Base-by-base conservation (phyloP, 192 early-diverging fungal species). In the Diversispora eburnea region DNA sequence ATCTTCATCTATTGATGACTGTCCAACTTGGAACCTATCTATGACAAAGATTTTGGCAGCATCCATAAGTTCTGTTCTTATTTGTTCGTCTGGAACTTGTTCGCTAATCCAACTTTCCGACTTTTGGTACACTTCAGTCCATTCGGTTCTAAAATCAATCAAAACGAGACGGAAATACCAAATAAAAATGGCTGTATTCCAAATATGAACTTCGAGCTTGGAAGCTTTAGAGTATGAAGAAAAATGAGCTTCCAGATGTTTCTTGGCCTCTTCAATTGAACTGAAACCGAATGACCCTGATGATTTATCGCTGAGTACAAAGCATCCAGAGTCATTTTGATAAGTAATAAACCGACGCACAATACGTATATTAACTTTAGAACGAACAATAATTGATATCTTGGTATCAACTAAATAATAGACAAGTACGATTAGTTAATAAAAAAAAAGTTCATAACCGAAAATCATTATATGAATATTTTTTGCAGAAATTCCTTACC, bases 91-190 rank as follows among this genome's bases (percentile, higher is more conserved):
- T 48, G 46, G 59, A 5, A 72, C 47, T 33, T 72, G 55, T 49
- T 58, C 57, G 43, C 20, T 39, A 13, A 72, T 9, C 70, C 70
- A 72, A 9, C 4, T 61, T 13, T n/a, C 5, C 20, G 70, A 15
- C 9, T 61, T 72, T 48, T 43, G 6, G 20, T 72, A 72, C 47
- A 25, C 41, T 17, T 72, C 20, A 15, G 41, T 58, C 70, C 70
- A 72, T 60, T 72, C 70, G 1, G 4, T n/a, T 20, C 70, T 22
- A 48, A 55, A 49, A 47, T 72, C 70, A 8, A 72, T 58, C 6
- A 58, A 45, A 4, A 72, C 70, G 10, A 61, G 61, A 45, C 70
- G 57, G 5, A 62, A 10, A 72, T 39, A 61, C 70, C 70, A 72
- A 72, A 72, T 19, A 19, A 61, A 46, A 10, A 72, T 19, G 5